Conservation (phyloP, 2,329 filamentous ascomycete species). For the Curvularia verruculosa region DNA sequence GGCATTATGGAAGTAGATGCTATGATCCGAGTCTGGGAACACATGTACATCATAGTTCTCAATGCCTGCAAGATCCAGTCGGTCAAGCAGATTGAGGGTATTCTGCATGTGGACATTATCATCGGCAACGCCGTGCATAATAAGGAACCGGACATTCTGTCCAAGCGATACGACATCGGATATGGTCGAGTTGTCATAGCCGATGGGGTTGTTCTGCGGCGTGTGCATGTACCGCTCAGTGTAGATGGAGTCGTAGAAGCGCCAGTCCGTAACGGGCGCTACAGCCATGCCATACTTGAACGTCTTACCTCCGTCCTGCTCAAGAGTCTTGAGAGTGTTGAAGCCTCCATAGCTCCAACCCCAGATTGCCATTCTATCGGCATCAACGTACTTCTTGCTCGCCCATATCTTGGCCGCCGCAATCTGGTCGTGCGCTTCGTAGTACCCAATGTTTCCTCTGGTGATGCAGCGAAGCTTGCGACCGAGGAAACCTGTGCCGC, state of each 20-base stretch:
- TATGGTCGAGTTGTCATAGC: slow-evolving; percentile 79
- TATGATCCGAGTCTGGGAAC: slow-evolving; percentile 94
- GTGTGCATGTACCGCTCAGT: slow-evolving; percentile 98
- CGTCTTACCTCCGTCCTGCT: slow-evolving; percentile 84
- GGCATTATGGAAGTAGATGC: slow-evolving; percentile 93
- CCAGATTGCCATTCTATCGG: slow-evolving; percentile 87
- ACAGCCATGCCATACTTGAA: slow-evolving; percentile 99
- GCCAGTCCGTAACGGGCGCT: slow-evolving; percentile 97
- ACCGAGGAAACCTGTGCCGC: slow-evolving; percentile 89
- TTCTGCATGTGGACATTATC: slow-evolving; percentile 99
- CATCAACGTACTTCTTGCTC: slow-evolving; percentile 80
- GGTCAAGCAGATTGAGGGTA: slow-evolving; percentile 84
- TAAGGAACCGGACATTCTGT: slow-evolving; percentile 81
- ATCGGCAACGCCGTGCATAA: slow-evolving; percentile 96
- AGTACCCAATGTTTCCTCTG: slow-evolving; percentile 81
- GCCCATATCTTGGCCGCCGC: slow-evolving; percentile 86
- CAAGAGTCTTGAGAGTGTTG: slow-evolving; percentile 91
- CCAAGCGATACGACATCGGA: slow-evolving; percentile 74
- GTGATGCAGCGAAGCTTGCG: slow-evolving; percentile 82
- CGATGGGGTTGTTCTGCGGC: slow-evolving; percentile 77
- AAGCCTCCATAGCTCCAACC: slow-evolving; percentile 98
- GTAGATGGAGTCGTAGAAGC: slow-evolving; percentile 91
- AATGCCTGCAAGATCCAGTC: slow-evolving; percentile 77
- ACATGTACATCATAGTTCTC: slow-evolving; percentile 97
- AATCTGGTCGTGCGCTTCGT: slow-evolving; percentile 90